Percentiles rank a stretch among this genome's conserved stretches.
phyloP scores from a whole-genome alignment of 2,329 filamentous ascomycete species.

The Myriangium duriaei region DNA sequence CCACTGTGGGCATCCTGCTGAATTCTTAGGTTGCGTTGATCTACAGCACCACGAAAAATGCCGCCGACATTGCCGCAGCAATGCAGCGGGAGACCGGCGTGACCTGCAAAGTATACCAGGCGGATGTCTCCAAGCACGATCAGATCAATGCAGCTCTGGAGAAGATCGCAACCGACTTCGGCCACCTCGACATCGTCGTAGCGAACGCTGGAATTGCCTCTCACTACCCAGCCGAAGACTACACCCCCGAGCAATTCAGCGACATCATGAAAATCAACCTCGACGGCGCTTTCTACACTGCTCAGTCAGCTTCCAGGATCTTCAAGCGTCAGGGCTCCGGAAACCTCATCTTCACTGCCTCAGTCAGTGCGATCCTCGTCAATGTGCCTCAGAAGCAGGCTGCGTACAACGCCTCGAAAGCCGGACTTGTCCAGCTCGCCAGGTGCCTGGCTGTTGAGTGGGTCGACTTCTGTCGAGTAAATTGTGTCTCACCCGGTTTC shows the following conservation, averaged over 20 bases:
- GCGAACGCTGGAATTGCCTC: conserved; percentile 40
- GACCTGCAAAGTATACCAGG: too few relatives aligned
- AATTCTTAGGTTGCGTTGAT: too few relatives aligned
- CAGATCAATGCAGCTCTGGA: too few relatives aligned
- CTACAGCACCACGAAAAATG: too few relatives aligned
- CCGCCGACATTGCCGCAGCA: too few relatives aligned
- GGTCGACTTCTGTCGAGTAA: conserved; percentile 45
- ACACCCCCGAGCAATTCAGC: conserved; percentile 39
- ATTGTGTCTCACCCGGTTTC: conserved; percentile 42
- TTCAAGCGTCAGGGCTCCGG: conserved; percentile 34
- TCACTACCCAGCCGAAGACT: conserved; percentile 43
- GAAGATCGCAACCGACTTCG: conserved; percentile 29
- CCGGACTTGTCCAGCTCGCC: conserved; percentile 43
- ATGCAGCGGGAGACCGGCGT: too few relatives aligned
- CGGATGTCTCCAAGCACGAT: too few relatives aligned
- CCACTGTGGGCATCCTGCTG: too few relatives aligned
- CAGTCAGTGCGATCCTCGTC: conserved; percentile 24
- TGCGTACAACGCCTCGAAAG: conserved; percentile 45
- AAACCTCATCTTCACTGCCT: conserved; percentile 37
- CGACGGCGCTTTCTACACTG: conserved; percentile 30
- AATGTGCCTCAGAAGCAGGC: conserved; percentile 42
- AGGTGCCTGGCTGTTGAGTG: conserved; percentile 45
- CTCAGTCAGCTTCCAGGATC: conserved; percentile 29
- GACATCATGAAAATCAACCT: conserved; percentile 42
- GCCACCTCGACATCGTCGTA: conserved; percentile 33